phyloP scores from a whole-genome alignment of 371 early-diverging fungal species.

The Mucor piriformis region DNA sequence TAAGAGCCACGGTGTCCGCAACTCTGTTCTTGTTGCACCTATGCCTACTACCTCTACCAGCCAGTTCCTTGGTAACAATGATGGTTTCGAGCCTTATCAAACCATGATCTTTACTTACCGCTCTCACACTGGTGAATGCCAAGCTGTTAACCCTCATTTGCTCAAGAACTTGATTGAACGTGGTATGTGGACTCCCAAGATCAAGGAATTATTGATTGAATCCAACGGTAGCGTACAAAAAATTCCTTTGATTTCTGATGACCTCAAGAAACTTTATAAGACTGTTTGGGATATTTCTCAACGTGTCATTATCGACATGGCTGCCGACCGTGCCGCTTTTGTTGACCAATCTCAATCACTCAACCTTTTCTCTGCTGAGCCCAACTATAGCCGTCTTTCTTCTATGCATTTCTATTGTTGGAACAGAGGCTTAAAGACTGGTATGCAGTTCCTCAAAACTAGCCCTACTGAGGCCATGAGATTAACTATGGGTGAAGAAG shows the following conservation, averaged over 20 bases:
- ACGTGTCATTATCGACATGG: constrained; percentile 76
- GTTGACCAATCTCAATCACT: constrained; percentile 97
- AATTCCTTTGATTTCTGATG: constrained; percentile 80
- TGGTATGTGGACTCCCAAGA: constrained; percentile 90
- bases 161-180: constrained; percentile 91
- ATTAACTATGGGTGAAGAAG: constrained; percentile 39
- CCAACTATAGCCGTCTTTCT: constrained; percentile 93
- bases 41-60: constrained; percentile 99
- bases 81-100: constrained; percentile 97
- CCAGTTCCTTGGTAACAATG: constrained; percentile 98
- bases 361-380: constrained; percentile 93
- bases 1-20: constrained; percentile 87
- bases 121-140: constrained; percentile 97
- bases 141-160: constrained; percentile 95
- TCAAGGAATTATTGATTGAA: constrained; percentile 94
- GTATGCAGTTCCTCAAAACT: constrained; percentile 98
- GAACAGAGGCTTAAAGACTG: constrained; percentile 98
- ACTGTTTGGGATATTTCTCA: constrained; percentile 98
- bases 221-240: constrained; percentile 93
- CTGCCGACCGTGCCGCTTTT: constrained; percentile 92
- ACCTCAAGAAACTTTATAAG: constrained; percentile 93
- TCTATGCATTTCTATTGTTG: constrained; percentile 99
- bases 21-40: constrained; percentile 93
- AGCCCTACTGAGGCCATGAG: constrained; percentile 93
- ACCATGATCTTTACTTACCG: constrained; percentile 96